Evolutionary conservation across 495 filamentous ascomycete genomes (phyloP).

Genomic region (Bombardia bombarda): DNA sequence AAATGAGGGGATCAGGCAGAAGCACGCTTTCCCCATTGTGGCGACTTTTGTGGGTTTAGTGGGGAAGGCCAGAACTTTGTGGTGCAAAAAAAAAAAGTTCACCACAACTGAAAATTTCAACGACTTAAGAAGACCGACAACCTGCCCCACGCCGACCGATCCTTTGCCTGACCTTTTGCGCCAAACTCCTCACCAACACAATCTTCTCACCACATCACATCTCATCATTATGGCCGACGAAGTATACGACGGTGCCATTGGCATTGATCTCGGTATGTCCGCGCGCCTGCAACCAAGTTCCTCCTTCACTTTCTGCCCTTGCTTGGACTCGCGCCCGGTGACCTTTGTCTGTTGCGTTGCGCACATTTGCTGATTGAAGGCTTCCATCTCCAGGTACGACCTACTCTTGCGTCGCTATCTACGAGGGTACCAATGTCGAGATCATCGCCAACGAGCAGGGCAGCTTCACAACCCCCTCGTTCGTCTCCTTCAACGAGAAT

Average conservation of each 20-base stretch:
- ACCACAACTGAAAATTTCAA: slow-evolving; percentile 25
- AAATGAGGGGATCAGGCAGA: neutral
- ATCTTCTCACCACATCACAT: slow-evolving; percentile 10
- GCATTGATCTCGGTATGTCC: slow-evolving; percentile 93
- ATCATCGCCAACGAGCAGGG: slow-evolving; percentile 99
- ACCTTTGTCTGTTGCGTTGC: too few relatives aligned
- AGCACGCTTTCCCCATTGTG: neutral
- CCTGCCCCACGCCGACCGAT: slow-evolving; percentile 26
- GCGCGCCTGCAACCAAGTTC: neutral
- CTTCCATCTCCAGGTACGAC: slow-evolving; percentile 65
- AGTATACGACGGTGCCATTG: slow-evolving; percentile 98
- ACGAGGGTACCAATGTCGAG: slow-evolving; percentile 98
- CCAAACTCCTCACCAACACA: slow-evolving; percentile 20
- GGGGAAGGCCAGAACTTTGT: slow-evolving; percentile 15
- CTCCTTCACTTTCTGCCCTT: neutral
- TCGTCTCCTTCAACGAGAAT: slow-evolving; percentile 96
- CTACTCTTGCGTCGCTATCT: slow-evolving; percentile 99
- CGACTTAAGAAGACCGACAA: slow-evolving; percentile 17
- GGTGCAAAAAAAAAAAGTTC: slow-evolving; percentile 23
- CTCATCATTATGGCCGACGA: slow-evolving; percentile 65
- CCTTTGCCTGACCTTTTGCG: slow-evolving; percentile 16
- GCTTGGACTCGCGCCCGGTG: neutral
- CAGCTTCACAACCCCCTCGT: slow-evolving; percentile 96
- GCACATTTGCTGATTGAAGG: slow-evolving; percentile 10
- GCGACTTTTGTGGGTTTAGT: slow-evolving; percentile 7